A percentile compares a stretch with the other conserved stretches of the same genome.
Conservation (phyloP, 768 basidiomycete genomes). For the Podaxis sp. region DNA sequence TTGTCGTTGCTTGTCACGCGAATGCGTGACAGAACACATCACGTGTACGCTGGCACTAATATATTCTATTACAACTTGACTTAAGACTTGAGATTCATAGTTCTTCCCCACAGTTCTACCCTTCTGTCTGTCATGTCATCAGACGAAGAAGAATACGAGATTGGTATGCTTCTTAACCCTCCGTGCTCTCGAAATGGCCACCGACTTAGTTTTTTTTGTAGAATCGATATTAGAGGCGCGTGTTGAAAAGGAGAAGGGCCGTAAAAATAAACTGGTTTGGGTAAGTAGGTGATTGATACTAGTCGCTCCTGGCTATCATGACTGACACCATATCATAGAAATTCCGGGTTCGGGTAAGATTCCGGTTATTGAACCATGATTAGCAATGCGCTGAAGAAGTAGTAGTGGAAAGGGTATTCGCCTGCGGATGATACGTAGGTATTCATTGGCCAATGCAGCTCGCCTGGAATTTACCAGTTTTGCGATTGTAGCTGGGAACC, state of each 20-base stretch:
- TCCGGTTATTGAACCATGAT: background rate
- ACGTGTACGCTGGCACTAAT: background rate
- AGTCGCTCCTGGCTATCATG: conserved; percentile 10
- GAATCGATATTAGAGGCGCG: conserved; percentile 53
- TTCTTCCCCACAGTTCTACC: background rate
- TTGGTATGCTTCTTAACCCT: conserved; percentile 41
- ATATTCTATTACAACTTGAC: no score
- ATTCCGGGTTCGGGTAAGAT: conserved; percentile 55
- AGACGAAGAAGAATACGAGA: conserved; percentile 56
- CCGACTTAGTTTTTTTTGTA: conserved; percentile 19
- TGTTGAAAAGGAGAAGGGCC: conserved; percentile 37
- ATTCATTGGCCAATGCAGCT: background rate
- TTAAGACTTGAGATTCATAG: no score
- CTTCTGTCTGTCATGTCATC: conserved; percentile 21
- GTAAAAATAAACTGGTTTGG: conserved; percentile 45
- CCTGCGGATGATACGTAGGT: conserved; percentile 56
- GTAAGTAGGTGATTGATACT: conserved; percentile 27
- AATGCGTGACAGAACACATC: background rate
- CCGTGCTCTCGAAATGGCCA: background rate
- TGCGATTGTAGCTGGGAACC: conserved; percentile 59
- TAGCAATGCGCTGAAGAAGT: background rate
- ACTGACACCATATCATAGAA: conserved; percentile 28
- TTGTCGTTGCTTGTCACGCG: background rate
- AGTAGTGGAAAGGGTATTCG: conserved; percentile 59
- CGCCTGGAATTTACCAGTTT: background rate